Percentiles rank a stretch among this genome's conserved stretches.
These are phyloP conservation scores for Rhodamnia rubescens DNA, from an alignment of 345 rosid species.

Conservation along the genomic window DNA sequence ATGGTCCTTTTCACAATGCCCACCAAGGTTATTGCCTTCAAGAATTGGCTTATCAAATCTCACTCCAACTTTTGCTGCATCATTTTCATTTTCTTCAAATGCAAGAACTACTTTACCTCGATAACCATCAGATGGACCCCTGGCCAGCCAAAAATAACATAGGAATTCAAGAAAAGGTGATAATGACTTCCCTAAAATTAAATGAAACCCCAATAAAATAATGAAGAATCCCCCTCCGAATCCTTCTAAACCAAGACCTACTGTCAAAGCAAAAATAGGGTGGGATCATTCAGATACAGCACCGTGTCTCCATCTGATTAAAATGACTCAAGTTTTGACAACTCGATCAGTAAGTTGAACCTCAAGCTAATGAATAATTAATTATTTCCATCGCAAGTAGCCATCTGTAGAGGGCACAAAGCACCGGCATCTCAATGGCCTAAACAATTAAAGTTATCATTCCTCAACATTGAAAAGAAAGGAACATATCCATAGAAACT, in stretches of 20 bases:
- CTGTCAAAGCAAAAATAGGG: not conserved
- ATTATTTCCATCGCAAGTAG: not conserved
- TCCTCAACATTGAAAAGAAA: not conserved
- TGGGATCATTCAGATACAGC: not conserved
- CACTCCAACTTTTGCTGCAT: conserved; percentile 80
- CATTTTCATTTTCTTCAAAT: conserved; percentile 86
- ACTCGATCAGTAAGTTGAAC: not conserved
- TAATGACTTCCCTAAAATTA: not conserved
- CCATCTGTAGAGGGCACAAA: not conserved
- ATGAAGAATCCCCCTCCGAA: not conserved
- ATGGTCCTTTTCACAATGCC: conserved; percentile 76
- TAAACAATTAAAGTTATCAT: not conserved
- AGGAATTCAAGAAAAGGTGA: not conserved
- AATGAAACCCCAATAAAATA: not conserved
- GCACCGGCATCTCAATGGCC: not conserved
- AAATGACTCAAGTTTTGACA: not conserved
- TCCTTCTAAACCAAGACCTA: not conserved
- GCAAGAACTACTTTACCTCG: conserved; percentile 91
- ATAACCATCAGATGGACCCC: conserved; percentile 74
- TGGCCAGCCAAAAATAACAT: conserved; percentile 7
- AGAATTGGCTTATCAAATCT: conserved; percentile 80
- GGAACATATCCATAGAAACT: not conserved
- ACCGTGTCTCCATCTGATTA: not conserved
- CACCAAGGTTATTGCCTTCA: conserved; percentile 95
- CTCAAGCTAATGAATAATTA: not conserved